Evolutionary conservation across 73 alveolate species (phyloP).

Genomic region (Paramecium bursaria): DNA sequence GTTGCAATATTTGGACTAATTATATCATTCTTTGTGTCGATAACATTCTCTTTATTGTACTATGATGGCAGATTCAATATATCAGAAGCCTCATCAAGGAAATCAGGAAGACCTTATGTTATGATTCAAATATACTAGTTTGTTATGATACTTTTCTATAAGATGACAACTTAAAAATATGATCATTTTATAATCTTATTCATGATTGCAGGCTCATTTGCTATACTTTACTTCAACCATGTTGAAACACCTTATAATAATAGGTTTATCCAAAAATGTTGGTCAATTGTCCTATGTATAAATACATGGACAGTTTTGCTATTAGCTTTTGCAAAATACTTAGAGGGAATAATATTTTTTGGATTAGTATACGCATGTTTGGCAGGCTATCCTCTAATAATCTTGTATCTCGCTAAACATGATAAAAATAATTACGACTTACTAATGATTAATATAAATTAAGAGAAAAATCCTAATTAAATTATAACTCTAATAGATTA

Average conservation of each 20-base stretch:
- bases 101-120: constrained; percentile 9
- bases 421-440: constrained; percentile 47
- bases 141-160: constrained; percentile 4
- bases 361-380: constrained; percentile 64
- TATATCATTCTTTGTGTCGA: not conserved
- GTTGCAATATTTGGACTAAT: constrained; percentile 22
- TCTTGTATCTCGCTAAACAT: constrained; percentile 16
- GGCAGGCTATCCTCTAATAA: constrained; percentile 59
- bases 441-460: constrained; percentile 40
- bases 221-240: constrained; percentile 24
- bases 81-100: not conserved
- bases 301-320: constrained; percentile 61
- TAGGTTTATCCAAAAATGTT: constrained; percentile 12
- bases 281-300: constrained; percentile 49
- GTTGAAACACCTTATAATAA: constrained; percentile 61
- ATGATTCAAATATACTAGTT: not conserved
- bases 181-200: constrained; percentile 40
- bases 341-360: constrained; percentile 52
- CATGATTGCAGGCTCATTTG: constrained; percentile 33
- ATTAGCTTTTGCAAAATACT: constrained; percentile 59
- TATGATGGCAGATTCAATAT: constrained; percentile 22
- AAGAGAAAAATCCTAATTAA: constrained; percentile 10
- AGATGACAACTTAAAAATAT: constrained; percentile 6
- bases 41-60: constrained; percentile 22
- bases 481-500: constrained; percentile 21